Conservation (phyloP, 1,284 basidiomycete genomes). For the Pterulicium gracile region DNA sequence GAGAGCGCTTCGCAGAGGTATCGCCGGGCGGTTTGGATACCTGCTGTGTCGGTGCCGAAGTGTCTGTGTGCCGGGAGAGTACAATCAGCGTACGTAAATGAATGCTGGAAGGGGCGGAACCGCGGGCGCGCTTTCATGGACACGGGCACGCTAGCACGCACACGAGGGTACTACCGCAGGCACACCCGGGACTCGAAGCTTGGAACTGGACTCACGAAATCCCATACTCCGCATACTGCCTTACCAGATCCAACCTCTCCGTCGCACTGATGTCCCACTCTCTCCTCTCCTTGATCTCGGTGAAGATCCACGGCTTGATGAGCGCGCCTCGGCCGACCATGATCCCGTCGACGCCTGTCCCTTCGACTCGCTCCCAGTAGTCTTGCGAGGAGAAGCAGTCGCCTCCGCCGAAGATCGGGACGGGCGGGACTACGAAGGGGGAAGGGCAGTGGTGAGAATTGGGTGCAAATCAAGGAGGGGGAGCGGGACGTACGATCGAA, state of each 20-base stretch:
- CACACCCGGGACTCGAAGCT: not conserved
- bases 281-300: conserved; percentile 84
- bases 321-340: conserved; percentile 94
- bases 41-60: conserved; percentile 87
- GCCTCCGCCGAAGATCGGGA: conserved; percentile 94
- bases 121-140: conserved; percentile 21
- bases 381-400: conserved; percentile 86
- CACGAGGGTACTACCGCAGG: conserved; percentile 48
- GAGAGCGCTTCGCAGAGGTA: conserved; percentile 94
- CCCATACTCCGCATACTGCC: conserved; percentile 28
- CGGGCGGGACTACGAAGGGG: conserved; percentile 48
- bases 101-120: conserved; percentile 4
- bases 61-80: conserved; percentile 52
- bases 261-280: conserved; percentile 93
- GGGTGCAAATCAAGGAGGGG: not conserved
- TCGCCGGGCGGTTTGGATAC: conserved; percentile 86
- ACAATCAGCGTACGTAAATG: conserved; percentile 4
- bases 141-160: conserved; percentile 7
- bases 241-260: conserved; percentile 82
- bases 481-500: conserved; percentile 47
- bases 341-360: conserved; percentile 81
- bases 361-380: conserved; percentile 73
- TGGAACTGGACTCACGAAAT: conserved; percentile 3
- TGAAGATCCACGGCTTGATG: conserved; percentile 97
- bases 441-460: conserved; percentile 7